These are phyloP conservation scores for Malus sieversii DNA, from an alignment of 306 rosid genomes.

Conservation along the genomic window DNA sequence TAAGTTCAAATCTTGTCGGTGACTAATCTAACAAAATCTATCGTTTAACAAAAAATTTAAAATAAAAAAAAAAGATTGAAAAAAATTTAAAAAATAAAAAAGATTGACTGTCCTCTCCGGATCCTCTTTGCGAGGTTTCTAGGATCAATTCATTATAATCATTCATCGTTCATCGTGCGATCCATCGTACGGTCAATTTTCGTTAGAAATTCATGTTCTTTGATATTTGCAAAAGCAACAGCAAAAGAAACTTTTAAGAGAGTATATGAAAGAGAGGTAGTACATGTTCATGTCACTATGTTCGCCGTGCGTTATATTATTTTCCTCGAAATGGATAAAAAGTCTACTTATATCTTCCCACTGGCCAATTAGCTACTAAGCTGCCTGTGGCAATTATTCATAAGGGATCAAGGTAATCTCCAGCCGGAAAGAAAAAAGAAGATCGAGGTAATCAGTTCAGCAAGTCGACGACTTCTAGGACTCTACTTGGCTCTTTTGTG, in stretches of 20 bases:
- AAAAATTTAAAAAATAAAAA: no score
- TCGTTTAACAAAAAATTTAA: no score
- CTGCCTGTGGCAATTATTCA: conserved; percentile 1
- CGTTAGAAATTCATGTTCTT: no score
- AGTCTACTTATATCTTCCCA: background rate
- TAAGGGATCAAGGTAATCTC: conserved; percentile 12
- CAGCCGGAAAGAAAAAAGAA: background rate
- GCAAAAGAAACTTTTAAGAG: background rate
- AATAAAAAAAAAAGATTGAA: no score
- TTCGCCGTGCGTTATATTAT: background rate
- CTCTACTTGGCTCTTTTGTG: conserved; percentile 59
- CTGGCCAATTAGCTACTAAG: background rate
- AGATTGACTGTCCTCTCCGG: no score
- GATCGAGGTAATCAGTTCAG: conserved; percentile 4
- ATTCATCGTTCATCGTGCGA: rapidly evolving
- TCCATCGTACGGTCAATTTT: rapidly evolving
- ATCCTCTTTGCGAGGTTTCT: no score
- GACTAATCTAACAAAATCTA: no score
- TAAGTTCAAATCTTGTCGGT: rapidly evolving
- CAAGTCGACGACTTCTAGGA: background rate
- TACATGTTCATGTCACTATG: background rate
- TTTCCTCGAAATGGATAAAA: background rate
- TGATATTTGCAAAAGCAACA: no score
- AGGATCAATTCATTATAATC: no score
- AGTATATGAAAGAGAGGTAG: background rate